Base-by-base conservation (phyloP, 805 yeast species). In the Danielia oregonensis region DNA sequence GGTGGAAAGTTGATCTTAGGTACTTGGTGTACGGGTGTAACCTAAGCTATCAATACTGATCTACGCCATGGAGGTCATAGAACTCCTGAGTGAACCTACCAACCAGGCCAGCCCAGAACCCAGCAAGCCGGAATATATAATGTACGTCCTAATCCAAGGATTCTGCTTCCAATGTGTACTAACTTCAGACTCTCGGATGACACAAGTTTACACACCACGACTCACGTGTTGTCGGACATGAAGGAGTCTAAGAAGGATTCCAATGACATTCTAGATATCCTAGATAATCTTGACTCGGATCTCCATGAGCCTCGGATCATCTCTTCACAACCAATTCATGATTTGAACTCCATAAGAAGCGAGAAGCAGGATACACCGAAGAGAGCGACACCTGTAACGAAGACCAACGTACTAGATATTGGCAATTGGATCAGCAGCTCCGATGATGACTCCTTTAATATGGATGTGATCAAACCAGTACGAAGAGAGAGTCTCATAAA, bases 401-500 rank as follows among this genome's bases (percentile, higher is more conserved):
- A 32, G 21, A 34, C 12, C 19, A 38, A 32, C 29, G 22, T 46
- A 9, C 35, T 46, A 31, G 51, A 44, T 26, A 24, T 46, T 21
- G 27, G 29, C 16, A 39, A 44, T 17, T 46, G 51, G 51, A 26
- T 46, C n/a, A 38, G 42, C 33, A 44, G 49, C 24, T 46, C 51
- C 4, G 51, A 44, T 6, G 51, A 46, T n/a, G 51, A 46, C 19
- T 35, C 45, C 3, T 30, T 37, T 10, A 25, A 21, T 21, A 26
- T 12, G 18, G 33, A 24, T 8, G 8, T 24, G 24, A 10, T 15
- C 13, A 30, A 22, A 16, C 24, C 9, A 8, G 17, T 21, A 22
- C 16, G 12, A 10, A 30, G 29, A 23, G 21, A 19, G 17, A 14
- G 17, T 19, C 14, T 18, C 6, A 25, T 28, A 9, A 32, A 24